A percentile compares a stretch with the other conserved stretches of the same genome.
Evolutionary conservation across 2,329 filamentous ascomycete species (phyloP).

Genomic region (Cercospora citrullina): DNA sequence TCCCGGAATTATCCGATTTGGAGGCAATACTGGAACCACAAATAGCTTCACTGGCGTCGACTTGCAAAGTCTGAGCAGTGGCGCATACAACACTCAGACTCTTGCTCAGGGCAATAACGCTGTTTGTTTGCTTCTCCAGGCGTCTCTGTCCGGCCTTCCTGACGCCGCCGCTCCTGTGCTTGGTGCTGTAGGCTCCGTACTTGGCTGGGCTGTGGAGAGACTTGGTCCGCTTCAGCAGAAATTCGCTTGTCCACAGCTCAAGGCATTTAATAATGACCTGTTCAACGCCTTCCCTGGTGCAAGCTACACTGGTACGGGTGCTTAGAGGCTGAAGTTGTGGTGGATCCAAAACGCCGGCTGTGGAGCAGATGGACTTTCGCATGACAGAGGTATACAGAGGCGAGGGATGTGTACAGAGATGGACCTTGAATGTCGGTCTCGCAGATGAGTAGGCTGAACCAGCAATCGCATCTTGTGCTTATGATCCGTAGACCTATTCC

Average conservation of each 20-base stretch:
- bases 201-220: neutral
- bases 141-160: neutral
- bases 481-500: neutral
- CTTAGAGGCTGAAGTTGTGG: neutral
- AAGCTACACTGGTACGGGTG: neutral
- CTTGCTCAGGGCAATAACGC: neutral
- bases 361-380: too few species aligned
- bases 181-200: neutral
- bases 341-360: neutral
- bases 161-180: neutral
- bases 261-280: neutral
- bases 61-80: neutral
- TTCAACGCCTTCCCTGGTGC: neutral
- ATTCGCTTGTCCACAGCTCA: neutral
- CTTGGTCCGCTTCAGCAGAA: neutral
- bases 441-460: neutral
- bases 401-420: too few species aligned
- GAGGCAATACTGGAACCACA: slow-evolving; percentile 8
- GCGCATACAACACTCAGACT: neutral
- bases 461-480: neutral
- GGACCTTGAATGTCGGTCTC: too few species aligned
- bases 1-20: neutral
- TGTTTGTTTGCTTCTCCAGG: neutral
- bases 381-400: too few species aligned
- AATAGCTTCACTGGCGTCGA: slow-evolving; percentile 41